Percentiles rank a stretch among this genome's conserved stretches.
Conservation (phyloP, 176 grass and related monocot species). For the Chloris gayana region DNA sequence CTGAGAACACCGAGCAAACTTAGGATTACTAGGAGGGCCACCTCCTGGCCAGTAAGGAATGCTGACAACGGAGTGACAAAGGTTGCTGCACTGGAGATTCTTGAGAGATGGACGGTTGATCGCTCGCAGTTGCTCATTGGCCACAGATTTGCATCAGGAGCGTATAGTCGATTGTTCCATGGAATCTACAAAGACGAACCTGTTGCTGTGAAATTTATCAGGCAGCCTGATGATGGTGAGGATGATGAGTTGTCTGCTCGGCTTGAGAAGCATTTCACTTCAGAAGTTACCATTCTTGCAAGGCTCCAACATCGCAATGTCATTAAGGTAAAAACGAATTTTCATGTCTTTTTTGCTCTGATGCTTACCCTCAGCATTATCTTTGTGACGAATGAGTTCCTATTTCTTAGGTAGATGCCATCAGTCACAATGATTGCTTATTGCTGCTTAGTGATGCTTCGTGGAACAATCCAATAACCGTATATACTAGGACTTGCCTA, state of each 20-base stretch:
- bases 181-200: conserved; percentile 78
- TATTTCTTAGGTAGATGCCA: neutral
- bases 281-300: conserved; percentile 84
- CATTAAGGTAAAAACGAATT: conserved; percentile 64
- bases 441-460: neutral
- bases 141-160: conserved; percentile 74
- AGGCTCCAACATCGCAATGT: conserved; percentile 83
- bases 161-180: conserved; percentile 82
- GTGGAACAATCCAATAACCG: neutral
- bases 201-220: conserved; percentile 92
- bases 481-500: neutral
- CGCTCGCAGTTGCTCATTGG: conserved; percentile 78
- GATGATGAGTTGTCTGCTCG: conserved; percentile 64
- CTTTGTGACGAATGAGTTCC: neutral
- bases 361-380: neutral
- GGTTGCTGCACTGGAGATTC: conserved; percentile 60
- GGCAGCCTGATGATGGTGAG: conserved; percentile 81
- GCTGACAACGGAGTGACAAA: conserved; percentile 44
- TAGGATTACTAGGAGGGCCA: conserved; percentile 36
- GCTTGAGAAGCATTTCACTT: conserved; percentile 84
- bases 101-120: conserved; percentile 70
- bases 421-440: neutral
- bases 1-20: conserved; percentile 21
- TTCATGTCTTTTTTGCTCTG: neutral
- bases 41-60: conserved; percentile 57